These are phyloP conservation scores for Colletotrichum sp. DNA, from an alignment of 2,329 filamentous ascomycete species.

Conservation along the genomic window DNA sequence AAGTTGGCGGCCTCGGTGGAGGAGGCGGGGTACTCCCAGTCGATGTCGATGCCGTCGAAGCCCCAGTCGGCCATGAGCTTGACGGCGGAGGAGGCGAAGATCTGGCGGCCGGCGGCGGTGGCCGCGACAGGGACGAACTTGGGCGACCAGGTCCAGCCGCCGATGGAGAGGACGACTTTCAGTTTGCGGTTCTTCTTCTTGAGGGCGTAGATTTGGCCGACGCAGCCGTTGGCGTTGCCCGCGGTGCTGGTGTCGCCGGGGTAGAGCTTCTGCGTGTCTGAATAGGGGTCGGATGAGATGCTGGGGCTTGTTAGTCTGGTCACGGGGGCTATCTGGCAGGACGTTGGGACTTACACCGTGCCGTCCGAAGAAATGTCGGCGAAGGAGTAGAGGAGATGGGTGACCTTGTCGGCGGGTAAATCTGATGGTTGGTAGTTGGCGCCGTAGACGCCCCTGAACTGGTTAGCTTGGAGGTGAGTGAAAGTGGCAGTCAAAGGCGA, in stretches of 20 bases:
- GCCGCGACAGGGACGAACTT: constrained; percentile 71
- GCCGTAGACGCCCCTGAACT: constrained; percentile 41
- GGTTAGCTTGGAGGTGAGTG: not conserved
- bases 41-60: constrained; percentile 61
- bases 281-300: constrained; percentile 62
- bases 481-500: not conserved
- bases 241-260: constrained; percentile 63
- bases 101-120: constrained; percentile 63
- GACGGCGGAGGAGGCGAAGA: constrained; percentile 73
- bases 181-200: constrained; percentile 79
- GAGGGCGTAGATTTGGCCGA: constrained; percentile 77
- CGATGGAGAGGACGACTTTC: constrained; percentile 81
- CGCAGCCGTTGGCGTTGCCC: constrained; percentile 75
- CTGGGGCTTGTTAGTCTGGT: constrained; percentile 28
- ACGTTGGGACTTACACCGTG: constrained; percentile 42
- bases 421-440: constrained; percentile 67
- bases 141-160: constrained; percentile 78
- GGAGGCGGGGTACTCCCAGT: constrained; percentile 59
- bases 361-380: constrained; percentile 50
- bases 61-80: constrained; percentile 72
- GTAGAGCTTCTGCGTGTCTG: constrained; percentile 71
- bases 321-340: constrained; percentile 8
- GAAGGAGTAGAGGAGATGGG: constrained; percentile 73
- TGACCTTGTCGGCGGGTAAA: constrained; percentile 71
- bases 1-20: constrained; percentile 43